Conservation (phyloP, 140 eudicot species). For the Erigeron philadelphicus region DNA sequence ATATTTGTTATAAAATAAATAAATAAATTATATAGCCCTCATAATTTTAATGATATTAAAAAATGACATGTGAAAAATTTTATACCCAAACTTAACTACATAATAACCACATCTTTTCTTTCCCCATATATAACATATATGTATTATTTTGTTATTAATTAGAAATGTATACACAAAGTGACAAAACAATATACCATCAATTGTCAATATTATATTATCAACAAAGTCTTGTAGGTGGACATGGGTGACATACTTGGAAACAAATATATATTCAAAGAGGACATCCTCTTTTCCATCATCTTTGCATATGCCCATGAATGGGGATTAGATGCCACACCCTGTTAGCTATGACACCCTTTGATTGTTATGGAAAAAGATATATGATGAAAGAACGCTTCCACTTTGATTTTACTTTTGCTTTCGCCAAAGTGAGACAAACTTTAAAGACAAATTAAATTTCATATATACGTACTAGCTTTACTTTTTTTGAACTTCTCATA, state of each 20-base stretch:
- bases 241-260: slow-evolving; percentile 16
- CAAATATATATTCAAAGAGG: not conserved
- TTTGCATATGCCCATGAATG: slow-evolving; percentile 31
- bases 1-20: too few relatives aligned
- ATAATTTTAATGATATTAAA: too few relatives aligned
- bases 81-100: too few relatives aligned
- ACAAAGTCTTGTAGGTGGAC: not conserved
- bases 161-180: too few relatives aligned
- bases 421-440: slow-evolving; percentile 27
- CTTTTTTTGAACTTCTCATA: too few relatives aligned
- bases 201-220: not conserved
- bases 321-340: slow-evolving; percentile 39
- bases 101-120: too few relatives aligned
- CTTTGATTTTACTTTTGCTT: slow-evolving; percentile 32
- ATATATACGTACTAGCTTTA: too few relatives aligned
- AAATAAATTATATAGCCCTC: too few relatives aligned
- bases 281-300: slow-evolving; percentile 26
- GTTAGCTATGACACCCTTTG: slow-evolving; percentile 9
- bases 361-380: not conserved
- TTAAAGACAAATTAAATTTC: slow-evolving; percentile 5
- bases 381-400: slow-evolving; percentile 23
- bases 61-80: too few relatives aligned
- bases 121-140: too few relatives aligned
- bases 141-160: too few relatives aligned
- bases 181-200: not conserved